A percentile compares a stretch with the other conserved stretches of the same genome.
phyloP scores from a whole-genome alignment of 805 yeast species.

The Kluyveromyces nonfermentans region DNA sequence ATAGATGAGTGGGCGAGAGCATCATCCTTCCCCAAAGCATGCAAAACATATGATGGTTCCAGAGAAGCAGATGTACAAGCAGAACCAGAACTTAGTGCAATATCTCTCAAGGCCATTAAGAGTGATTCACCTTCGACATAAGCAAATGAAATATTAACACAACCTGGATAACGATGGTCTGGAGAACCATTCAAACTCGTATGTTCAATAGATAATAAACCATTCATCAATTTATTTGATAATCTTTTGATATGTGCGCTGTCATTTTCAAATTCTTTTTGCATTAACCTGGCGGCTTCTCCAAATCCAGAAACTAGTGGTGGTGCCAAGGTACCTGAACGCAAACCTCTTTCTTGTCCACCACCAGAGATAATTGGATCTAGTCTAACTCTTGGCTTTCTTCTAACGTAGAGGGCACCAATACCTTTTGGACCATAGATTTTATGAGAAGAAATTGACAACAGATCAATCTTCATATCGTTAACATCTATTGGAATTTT shows the following conservation, averaged over 20 bases:
- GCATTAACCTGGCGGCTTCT: conserved; percentile 86
- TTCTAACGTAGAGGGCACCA: conserved; percentile 90
- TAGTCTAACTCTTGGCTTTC: conserved; percentile 96
- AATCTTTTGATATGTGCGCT: conserved; percentile 57
- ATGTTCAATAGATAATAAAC: conserved; percentile 74
- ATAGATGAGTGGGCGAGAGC: conserved; percentile 98
- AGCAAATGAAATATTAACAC: conserved; percentile 94
- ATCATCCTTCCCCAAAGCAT: conserved; percentile 96
- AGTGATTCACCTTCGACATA: conserved; percentile 97
- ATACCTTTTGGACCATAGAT: conserved; percentile 97
- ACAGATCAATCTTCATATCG: conserved; percentile 81
- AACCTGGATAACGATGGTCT: conserved; percentile 72
- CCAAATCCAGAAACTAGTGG: conserved; percentile 94
- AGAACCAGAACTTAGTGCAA: conserved; percentile 92
- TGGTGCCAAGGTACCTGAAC: conserved; percentile 97
- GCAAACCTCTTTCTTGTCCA: conserved; percentile 96
- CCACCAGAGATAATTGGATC: conserved; percentile 96
- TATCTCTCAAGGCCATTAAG: conserved; percentile 94
- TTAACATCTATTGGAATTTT: conserved; percentile 89
- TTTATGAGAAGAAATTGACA: conserved; percentile 94
- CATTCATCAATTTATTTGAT: conserved; percentile 62
- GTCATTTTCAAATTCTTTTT: conserved; percentile 66
- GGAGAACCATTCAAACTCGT: conserved; percentile 85
- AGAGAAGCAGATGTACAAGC: conserved; percentile 98
- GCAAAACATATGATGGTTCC: conserved; percentile 94